Base-by-base conservation (phyloP, 768 basidiomycete species). In the Suillus decipiens region DNA sequence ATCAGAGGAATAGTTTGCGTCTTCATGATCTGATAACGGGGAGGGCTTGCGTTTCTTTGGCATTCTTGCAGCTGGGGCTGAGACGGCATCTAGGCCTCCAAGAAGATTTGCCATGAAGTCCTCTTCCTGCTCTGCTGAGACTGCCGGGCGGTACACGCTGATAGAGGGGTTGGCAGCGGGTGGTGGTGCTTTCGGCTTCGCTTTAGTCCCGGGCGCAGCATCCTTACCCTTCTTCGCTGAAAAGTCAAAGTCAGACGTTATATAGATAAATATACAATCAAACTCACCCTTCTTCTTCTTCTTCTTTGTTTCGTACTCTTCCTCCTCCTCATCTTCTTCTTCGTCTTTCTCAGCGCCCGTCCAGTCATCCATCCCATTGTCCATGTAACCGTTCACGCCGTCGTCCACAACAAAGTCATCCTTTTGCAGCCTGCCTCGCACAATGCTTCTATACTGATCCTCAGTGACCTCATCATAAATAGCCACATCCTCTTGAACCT, bases 321-420 rank as follows among this genome's bases (percentile, higher is more conserved):
- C 76, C 5, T 77, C 77, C 19, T 75, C 87, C 47, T 84, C 84
- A 59, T 86, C 87, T 10, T 78, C 79, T 15, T 50, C 48, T 50
- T 88, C 84, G 8, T 83, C 81, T 54, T 83, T 80, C 34, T 82
- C 80, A 10, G 79, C 84, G 33, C 82, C 84, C 37, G 84, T 85
- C 89, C 93, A 98, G 70, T 96, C 95, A 63, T 99, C 97, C 88
- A 95, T 89, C 5, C 97, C 97, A 71, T 97, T 93, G 78, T 99
- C 97, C 73, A 90, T 88, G 70, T 99, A 99, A 6, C 94, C 97
- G 15, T 81, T 84, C 0, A 90, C 84, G 33, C 95, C 95, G 77
- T 99, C 97, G 70, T 99, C 97, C 42, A 91, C 89, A 22, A 99
- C 93, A 65, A 99, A 99, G 74, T 99, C 97, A 67, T 98, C 95